These are phyloP conservation scores for Euphorbia corollata DNA, from an alignment of 441 rosid species.

Conservation along the genomic window DNA sequence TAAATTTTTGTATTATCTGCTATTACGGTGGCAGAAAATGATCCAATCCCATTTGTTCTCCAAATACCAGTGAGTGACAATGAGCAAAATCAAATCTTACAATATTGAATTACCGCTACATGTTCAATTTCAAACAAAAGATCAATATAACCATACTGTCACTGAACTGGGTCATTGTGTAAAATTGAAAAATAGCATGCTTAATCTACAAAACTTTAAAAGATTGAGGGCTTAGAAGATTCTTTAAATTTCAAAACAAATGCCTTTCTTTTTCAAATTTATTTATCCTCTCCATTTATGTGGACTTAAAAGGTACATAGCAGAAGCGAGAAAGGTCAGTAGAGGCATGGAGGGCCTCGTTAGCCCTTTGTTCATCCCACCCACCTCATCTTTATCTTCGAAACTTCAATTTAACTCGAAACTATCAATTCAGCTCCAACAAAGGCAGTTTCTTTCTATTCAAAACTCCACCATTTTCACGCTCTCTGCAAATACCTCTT, in stretches of 20 bases:
- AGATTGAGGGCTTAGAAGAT: background rate
- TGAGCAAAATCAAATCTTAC: too few species aligned
- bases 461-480: slow-evolving; percentile 5
- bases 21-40: background rate
- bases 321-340: background rate
- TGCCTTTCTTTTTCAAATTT: background rate
- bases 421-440: background rate
- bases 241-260: background rate
- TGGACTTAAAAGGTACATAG: too few species aligned
- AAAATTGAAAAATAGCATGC: too few species aligned
- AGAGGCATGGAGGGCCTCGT: slow-evolving; percentile 24
- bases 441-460: background rate
- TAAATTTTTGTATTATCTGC: background rate
- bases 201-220: too few species aligned
- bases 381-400: background rate
- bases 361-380: slow-evolving; percentile 18
- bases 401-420: background rate
- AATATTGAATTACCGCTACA: too few species aligned
- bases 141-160: too few species aligned
- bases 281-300: background rate
- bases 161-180: background rate
- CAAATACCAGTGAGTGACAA: background rate
- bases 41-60: background rate
- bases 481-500: slow-evolving; percentile 11
- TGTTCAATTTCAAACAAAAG: too few species aligned